Evolutionary conservation across 495 filamentous ascomycete species (phyloP), one percentile per base, ranked within the genome.

Genomic region (Penicillium alfredii): DNA sequence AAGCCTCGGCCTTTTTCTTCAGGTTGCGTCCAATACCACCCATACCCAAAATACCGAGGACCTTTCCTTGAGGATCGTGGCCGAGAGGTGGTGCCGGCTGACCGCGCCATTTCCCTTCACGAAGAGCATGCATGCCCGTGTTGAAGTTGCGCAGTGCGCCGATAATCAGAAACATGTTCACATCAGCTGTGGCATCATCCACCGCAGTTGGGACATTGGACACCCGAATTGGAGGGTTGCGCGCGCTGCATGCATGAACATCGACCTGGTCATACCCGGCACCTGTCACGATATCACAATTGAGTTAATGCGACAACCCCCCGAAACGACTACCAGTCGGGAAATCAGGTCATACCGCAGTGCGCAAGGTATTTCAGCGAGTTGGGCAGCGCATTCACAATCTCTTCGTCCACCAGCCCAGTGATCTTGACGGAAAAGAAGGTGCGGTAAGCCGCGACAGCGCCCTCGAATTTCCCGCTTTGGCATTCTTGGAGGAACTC

Each of bases 191-290:
- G 14, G 87, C 78, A 47, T 88, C 84, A 48, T 90, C 77, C 23
- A 88, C 83, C 11, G 82, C 81, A 0, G 75, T 80, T 33, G 85
- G 88, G n/a, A 79, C 77, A 57, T 95, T 90, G 31, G 82, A 86
- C 22, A 94, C 81, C 12, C 64, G 70, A 39, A 94, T 75, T 3
- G 64, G 60, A 5, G 66, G 56, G 19, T 55, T 62, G 37, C 72
- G 73, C 2, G 69, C 67, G 10, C 73, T 81, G 68, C 84, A 89
- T 21, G 80, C 80, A 37, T 76, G 61, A 19, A 88, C 69, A 53
- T 82, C 76, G 36, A 92, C 66, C 61, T 86, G 80, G 59, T 92
- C 87, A 61, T 90, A 92, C 13, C 87, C 87, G 23, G 86, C 83
- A 25, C 78, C 79, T 77, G 24, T 24, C 28, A 6, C 9, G 6